These are phyloP conservation scores for Verticillium klebahnii DNA, from an alignment of 2,329 filamentous ascomycete species.

Conservation along the genomic window DNA sequence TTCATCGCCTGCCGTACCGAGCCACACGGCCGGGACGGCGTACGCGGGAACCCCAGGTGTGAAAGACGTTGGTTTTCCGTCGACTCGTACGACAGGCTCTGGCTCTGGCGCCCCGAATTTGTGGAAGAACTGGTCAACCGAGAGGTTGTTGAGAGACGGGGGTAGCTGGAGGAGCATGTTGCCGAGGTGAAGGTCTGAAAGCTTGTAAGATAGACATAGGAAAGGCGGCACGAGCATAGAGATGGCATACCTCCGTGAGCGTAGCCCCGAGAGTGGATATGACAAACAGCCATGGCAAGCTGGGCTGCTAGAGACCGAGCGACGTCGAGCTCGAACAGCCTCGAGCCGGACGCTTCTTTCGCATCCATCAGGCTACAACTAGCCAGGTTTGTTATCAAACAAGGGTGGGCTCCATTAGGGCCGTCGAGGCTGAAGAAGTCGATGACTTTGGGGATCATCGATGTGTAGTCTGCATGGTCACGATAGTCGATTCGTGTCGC, in stretches of 20 bases:
- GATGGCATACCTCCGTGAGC: constrained; percentile 22
- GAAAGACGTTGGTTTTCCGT: constrained; percentile 11
- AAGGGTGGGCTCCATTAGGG: constrained; percentile 23
- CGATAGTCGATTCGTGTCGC: background rate
- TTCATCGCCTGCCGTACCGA: constrained; percentile 25
- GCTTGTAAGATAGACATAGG: background rate
- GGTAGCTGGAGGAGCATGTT: constrained; percentile 25
- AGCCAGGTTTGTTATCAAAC: constrained; percentile 18
- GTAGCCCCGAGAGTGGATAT: constrained; percentile 22
- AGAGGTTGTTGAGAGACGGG: constrained; percentile 15
- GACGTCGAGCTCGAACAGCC: constrained; percentile 19
- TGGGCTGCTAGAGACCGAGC: constrained; percentile 22
- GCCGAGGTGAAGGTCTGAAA: constrained; percentile 24
- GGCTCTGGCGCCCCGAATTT: constrained; percentile 17
- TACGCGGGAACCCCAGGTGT: constrained; percentile 21
- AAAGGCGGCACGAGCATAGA: background rate
- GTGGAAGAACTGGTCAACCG: constrained; percentile 19
- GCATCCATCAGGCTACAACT: constrained; percentile 20
- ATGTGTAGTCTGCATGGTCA: background rate
- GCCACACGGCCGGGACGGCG: constrained; percentile 24
- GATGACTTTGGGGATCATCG: constrained; percentile 14
- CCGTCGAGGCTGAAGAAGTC: constrained; percentile 19
- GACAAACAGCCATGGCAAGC: constrained; percentile 21
- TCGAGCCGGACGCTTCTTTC: constrained; percentile 11
- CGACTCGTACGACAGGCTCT: constrained; percentile 14